phyloP scores from a whole-genome alignment of 768 basidiomycete species.

The Tulasnella sp. region DNA sequence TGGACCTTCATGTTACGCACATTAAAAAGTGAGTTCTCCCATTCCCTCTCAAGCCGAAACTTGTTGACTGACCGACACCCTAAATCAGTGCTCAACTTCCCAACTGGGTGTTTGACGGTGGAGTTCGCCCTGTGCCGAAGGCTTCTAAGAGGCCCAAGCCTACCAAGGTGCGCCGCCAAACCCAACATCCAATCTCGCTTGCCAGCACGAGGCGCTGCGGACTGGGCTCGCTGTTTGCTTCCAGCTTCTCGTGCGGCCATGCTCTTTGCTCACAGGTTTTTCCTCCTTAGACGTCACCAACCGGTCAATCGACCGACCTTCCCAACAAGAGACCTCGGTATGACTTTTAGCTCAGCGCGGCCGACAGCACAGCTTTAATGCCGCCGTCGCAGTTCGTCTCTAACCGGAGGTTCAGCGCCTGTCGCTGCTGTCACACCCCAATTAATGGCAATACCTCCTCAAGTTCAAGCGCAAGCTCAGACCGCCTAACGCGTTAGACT shows the following conservation, averaged over 20 bases:
- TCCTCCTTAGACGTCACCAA: constrained; percentile 29
- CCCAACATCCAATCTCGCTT: not conserved
- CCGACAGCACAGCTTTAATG: not conserved
- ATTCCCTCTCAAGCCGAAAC: constrained; percentile 9
- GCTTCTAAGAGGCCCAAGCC: constrained; percentile 71
- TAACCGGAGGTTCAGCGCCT: not conserved
- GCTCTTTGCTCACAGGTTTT: not conserved
- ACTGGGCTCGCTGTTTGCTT: constrained; percentile 8
- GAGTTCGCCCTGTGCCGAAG: constrained; percentile 69
- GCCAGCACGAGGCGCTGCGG: not conserved
- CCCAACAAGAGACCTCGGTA: constrained; percentile 82
- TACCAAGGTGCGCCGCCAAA: constrained; percentile 45
- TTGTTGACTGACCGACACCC: not conserved
- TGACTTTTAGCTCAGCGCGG: constrained; percentile 32
- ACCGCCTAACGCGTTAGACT: not conserved
- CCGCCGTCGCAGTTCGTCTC: not conserved
- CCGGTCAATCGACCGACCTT: constrained; percentile 59
- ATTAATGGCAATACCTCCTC: not conserved
- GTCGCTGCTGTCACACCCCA: not conserved
- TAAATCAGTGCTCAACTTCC: constrained; percentile 63
- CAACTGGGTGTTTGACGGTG: constrained; percentile 75
- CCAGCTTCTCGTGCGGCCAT: not conserved
- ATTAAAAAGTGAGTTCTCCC: constrained; percentile 68
- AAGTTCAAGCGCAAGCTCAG: not conserved
- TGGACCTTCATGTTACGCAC: constrained; percentile 92